These are phyloP conservation scores for Colletotrichum sojae DNA, from an alignment of 2,329 filamentous ascomycete species.

Conservation along the genomic window DNA sequence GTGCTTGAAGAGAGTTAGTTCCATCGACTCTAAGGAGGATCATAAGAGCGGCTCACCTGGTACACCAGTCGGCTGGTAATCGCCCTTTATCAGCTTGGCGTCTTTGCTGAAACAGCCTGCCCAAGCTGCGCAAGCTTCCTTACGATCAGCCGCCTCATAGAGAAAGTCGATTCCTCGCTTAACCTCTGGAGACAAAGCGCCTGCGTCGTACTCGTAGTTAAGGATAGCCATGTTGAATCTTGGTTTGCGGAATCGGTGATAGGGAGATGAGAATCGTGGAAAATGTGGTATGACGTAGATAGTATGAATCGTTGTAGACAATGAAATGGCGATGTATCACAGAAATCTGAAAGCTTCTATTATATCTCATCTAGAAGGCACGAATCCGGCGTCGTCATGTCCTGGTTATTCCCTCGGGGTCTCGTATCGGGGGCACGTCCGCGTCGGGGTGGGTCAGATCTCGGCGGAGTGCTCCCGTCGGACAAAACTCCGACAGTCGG, in stretches of 20 bases:
- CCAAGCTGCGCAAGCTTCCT: constrained; percentile 10
- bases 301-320: background rate
- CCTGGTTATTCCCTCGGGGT: too few species aligned
- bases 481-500: background rate
- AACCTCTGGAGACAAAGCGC: background rate
- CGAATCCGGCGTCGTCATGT: too few species aligned
- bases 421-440: too few species aligned
- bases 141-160: constrained; percentile 2
- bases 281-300: background rate
- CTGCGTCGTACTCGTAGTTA: background rate
- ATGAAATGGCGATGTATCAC: background rate
- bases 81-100: constrained; percentile 12
- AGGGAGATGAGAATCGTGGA: background rate
- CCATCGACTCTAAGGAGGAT: too few species aligned
- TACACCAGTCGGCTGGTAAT: background rate
- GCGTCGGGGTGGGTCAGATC: background rate
- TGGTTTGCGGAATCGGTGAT: background rate
- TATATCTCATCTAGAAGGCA: background rate
- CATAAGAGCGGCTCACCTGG: background rate
- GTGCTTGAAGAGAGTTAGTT: background rate
- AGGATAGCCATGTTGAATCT: background rate
- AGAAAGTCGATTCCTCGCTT: constrained; percentile 3
- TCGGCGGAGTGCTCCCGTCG: background rate
- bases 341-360: background rate
- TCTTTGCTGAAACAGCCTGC: constrained; percentile 3